Evolutionary conservation across 2,329 filamentous ascomycete genomes (phyloP).

Genomic region (Microdochium bolleyi): DNA sequence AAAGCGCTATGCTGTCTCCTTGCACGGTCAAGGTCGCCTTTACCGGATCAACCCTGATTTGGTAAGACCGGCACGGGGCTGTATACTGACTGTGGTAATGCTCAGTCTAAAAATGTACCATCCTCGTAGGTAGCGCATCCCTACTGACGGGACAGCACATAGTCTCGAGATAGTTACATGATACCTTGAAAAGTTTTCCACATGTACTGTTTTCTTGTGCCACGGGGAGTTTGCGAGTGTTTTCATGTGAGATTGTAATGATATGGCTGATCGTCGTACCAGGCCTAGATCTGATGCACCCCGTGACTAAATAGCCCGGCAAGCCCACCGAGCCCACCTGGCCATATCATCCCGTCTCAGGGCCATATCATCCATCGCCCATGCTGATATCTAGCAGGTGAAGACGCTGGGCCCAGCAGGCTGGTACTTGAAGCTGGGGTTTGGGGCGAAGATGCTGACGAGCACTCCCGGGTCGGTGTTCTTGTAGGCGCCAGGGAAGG

Average conservation of each 20-base stretch:
- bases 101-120: too few relatives aligned
- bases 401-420: conserved; percentile 9
- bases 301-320: too few relatives aligned
- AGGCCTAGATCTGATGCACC: too few relatives aligned
- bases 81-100: too few relatives aligned
- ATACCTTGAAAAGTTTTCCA: not conserved
- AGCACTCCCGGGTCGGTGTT: conserved; percentile 21
- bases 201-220: not conserved
- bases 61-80: too few relatives aligned
- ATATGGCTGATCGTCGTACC: too few relatives aligned
- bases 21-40: too few relatives aligned
- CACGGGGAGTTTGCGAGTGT: not conserved
- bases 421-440: conserved; percentile 1
- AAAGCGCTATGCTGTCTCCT: not conserved
- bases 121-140: too few relatives aligned
- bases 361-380: not conserved
- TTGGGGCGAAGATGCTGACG: conserved; percentile 18
- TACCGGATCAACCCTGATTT: too few relatives aligned
- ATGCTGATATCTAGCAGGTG: not conserved
- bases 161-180: not conserved
- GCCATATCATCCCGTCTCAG: too few relatives aligned
- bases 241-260: not conserved
- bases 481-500: conserved; percentile 27
- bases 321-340: not conserved
- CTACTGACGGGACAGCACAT: too few relatives aligned